phyloP scores from a whole-genome alignment of 257 asterid species.

The Voacanga thouarsii region DNA sequence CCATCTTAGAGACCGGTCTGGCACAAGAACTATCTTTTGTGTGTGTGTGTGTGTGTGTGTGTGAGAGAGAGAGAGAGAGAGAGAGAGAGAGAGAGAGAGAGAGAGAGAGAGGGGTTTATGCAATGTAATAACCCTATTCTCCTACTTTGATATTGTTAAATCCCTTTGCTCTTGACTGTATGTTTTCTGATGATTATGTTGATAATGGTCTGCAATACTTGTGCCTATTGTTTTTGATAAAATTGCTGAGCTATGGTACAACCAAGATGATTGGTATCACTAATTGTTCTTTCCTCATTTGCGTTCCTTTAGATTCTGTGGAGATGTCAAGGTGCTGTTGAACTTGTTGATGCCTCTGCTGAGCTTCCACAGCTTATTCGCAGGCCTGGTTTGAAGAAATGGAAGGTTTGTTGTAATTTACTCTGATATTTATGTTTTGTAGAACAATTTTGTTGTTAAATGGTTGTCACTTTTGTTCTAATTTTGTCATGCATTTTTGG shows the following conservation, averaged over 20 bases:
- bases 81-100: neutral
- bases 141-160: neutral
- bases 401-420: conserved; percentile 63
- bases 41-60: neutral
- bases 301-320: conserved; percentile 57
- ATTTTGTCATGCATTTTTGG: neutral
- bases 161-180: neutral
- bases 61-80: neutral
- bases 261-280: neutral
- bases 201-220: neutral
- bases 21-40: neutral
- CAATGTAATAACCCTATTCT: neutral
- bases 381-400: conserved; percentile 82
- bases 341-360: conserved; percentile 76
- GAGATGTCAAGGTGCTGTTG: conserved; percentile 77
- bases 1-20: neutral
- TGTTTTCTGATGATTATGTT: neutral
- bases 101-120: neutral
- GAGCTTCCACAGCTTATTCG: conserved; percentile 89
- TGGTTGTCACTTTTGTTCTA: neutral
- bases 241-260: neutral
- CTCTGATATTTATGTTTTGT: conserved; percentile 9
- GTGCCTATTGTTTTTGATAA: neutral
- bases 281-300: conserved; percentile 14
- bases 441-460: neutral